These are phyloP conservation scores for Amanita brunnescens DNA, from an alignment of 768 basidiomycete genomes.

Conservation along the genomic window DNA sequence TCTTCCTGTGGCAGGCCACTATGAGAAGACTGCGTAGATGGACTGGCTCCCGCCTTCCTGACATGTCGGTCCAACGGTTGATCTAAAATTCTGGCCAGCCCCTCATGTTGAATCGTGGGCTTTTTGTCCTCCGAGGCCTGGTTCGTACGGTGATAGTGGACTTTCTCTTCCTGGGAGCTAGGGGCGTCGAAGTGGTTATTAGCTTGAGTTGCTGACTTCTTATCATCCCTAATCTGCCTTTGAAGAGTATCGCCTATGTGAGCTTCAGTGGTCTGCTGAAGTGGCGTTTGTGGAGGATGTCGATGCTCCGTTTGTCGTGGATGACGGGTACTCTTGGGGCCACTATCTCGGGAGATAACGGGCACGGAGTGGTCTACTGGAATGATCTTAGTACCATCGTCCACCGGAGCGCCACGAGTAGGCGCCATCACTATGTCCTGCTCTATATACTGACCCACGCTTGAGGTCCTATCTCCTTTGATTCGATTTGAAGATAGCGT, in stretches of 20 bases:
- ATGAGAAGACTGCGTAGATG: not conserved
- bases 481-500: not conserved
- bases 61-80: not conserved
- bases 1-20: not conserved
- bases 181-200: not conserved
- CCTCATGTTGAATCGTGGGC: not conserved
- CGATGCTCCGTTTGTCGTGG: not conserved
- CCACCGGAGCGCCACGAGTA: not conserved
- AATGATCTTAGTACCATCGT: not conserved
- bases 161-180: not conserved
- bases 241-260: not conserved
- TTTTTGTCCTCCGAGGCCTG: not conserved
- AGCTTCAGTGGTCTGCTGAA: not conserved
- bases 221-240: not conserved
- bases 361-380: not conserved
- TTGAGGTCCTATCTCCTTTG: not conserved
- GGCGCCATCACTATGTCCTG: not conserved
- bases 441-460: not conserved
- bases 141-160: not conserved
- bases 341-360: not conserved
- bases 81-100: constrained; percentile 3
- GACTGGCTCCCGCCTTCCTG: not conserved
- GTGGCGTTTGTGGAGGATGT: not conserved
- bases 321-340: not conserved
- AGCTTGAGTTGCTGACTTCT: not conserved